Evolutionary conservation across 2,329 filamentous ascomycete species (phyloP).

Genomic region (Alternaria hordeiaustralica): DNA sequence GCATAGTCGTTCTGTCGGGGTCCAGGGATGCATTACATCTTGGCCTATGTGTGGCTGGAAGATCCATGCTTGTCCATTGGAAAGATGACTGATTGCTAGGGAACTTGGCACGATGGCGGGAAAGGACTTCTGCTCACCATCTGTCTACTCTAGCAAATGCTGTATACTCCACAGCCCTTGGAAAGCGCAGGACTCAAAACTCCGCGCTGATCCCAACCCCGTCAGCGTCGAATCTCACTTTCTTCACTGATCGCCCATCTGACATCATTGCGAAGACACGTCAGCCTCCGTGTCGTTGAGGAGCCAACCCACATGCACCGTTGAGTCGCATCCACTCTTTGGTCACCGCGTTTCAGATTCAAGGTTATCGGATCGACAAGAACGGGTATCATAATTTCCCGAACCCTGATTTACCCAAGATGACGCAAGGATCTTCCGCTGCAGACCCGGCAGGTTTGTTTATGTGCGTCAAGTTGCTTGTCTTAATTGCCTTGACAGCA

Average conservation of each 20-base stretch:
- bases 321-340: constrained; percentile 2
- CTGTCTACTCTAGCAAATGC: not conserved
- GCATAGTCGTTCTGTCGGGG: not conserved
- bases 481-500: not conserved
- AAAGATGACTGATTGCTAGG: not conserved
- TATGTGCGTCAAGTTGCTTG: not conserved
- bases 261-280: not conserved
- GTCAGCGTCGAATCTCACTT: not conserved
- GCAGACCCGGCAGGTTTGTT: not conserved
- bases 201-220: not conserved
- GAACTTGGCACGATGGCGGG: not conserved
- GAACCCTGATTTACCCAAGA: not conserved
- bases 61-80: not conserved
- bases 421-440: constrained; percentile 2
- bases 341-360: constrained; percentile 9
- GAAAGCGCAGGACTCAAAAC: not conserved
- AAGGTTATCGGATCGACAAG: constrained; percentile 4
- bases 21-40: not conserved
- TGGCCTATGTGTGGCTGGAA: not conserved
- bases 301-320: not conserved
- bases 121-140: not conserved
- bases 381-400: constrained; percentile 10
- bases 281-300: constrained; percentile 1
- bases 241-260: not conserved
- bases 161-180: not conserved